Conservation (phyloP, 352 stramenopile genomes). For the Globisporangium perplexum region DNA sequence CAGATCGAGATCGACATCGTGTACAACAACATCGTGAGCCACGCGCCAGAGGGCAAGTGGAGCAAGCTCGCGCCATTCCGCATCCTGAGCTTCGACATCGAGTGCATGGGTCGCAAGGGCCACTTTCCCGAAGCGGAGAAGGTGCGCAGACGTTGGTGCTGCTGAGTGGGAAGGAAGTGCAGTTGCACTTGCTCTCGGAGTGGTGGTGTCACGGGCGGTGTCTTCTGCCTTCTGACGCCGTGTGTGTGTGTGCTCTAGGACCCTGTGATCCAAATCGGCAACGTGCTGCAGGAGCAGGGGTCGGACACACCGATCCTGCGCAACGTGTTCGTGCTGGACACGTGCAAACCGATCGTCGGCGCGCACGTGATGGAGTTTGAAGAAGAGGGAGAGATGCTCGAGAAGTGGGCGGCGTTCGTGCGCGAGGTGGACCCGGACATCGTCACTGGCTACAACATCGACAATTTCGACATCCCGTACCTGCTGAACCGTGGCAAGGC, state of each 20-base stretch:
- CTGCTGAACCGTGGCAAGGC: slow-evolving; percentile 96
- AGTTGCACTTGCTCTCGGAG: too few relatives aligned
- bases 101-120: slow-evolving; percentile 98
- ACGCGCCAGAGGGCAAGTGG: slow-evolving; percentile 93
- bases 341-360: slow-evolving; percentile 97
- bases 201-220: too few relatives aligned
- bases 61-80: slow-evolving; percentile 96
- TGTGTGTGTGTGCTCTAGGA: too few relatives aligned
- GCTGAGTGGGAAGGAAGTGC: too few relatives aligned
- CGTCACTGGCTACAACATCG: slow-evolving; percentile 99
- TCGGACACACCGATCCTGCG: slow-evolving; percentile 60
- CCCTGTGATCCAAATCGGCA: slow-evolving; percentile 99
- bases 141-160: slow-evolving; percentile 13
- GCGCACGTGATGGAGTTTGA: slow-evolving; percentile 97
- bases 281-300: slow-evolving; percentile 92
- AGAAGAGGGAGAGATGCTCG: slow-evolving; percentile 94
- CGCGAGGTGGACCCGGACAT: slow-evolving; percentile 96
- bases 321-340: slow-evolving; percentile 98
- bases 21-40: slow-evolving; percentile 96
- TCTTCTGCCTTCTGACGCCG: too few relatives aligned
- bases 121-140: slow-evolving; percentile 87
- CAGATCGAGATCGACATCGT: slow-evolving; percentile 97
- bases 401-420: slow-evolving; percentile 97
- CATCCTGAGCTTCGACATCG: slow-evolving; percentile 99
- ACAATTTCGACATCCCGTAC: slow-evolving; percentile 99